Conservation (phyloP, 1,139 yeast species). For the Waltiozyma sp. region DNA sequence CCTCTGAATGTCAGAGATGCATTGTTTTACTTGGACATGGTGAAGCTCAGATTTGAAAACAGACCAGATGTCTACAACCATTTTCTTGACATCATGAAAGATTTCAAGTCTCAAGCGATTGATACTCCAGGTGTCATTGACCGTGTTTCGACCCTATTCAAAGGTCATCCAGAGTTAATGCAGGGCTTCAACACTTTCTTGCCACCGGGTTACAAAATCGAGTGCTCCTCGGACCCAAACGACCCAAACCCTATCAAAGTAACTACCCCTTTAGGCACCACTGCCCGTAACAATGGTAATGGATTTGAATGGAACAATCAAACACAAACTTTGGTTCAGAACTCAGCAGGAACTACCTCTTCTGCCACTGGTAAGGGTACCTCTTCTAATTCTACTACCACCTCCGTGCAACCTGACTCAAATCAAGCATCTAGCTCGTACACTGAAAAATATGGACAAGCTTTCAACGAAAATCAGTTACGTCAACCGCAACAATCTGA, state of each 20-base stretch:
- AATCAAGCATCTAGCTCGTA: too few relatives aligned
- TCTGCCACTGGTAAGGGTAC: too few relatives aligned
- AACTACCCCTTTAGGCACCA: constrained; percentile 90
- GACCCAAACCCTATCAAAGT: constrained; percentile 92
- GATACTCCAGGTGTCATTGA: constrained; percentile 98
- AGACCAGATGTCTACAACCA: constrained; percentile 96
- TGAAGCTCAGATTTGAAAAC: constrained; percentile 79
- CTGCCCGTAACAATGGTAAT: constrained; percentile 22
- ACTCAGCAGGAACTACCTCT: too few relatives aligned
- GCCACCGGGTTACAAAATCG: constrained; percentile 94
- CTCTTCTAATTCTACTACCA: neutral
- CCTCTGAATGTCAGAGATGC: constrained; percentile 96
- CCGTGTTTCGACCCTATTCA: constrained; percentile 78
- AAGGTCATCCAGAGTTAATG: constrained; percentile 86
- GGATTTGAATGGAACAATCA: constrained; percentile 1
- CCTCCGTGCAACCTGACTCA: too few relatives aligned
- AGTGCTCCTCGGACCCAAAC: constrained; percentile 79
- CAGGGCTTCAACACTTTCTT: constrained; percentile 96
- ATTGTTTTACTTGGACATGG: constrained; percentile 87
- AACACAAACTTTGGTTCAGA: too few relatives aligned
- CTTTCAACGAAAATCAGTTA: too few relatives aligned
- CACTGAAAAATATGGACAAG: too few relatives aligned
- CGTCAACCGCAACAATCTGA: too few relatives aligned
- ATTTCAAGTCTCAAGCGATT: constrained; percentile 88
- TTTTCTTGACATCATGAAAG: constrained; percentile 95